phyloP scores from a whole-genome alignment of 2,329 filamentous ascomycete species.

The Xylariaceae sp. region DNA sequence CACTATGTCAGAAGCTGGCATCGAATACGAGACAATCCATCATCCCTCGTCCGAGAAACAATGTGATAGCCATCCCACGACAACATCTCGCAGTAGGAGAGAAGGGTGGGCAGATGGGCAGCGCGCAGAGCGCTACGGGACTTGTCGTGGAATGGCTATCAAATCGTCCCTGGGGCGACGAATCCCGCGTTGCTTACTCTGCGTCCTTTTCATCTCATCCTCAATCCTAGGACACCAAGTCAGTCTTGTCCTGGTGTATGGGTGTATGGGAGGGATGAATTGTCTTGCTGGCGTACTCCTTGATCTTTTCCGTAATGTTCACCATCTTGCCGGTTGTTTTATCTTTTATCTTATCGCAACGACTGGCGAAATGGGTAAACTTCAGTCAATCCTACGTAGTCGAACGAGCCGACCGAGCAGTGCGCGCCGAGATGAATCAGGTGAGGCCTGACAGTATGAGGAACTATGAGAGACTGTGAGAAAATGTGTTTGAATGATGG shows the following conservation, averaged over 20 bases:
- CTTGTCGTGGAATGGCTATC: constrained; percentile 6
- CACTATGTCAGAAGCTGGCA: constrained; percentile 17
- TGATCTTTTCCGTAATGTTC: constrained; percentile 99
- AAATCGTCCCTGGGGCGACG: constrained; percentile 7
- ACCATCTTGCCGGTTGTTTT: constrained; percentile 62
- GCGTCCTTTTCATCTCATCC: constrained; percentile 98
- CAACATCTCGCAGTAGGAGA: constrained; percentile 7
- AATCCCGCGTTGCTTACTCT: constrained; percentile 60
- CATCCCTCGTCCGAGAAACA: constrained; percentile 8
- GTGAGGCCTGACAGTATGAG: background rate
- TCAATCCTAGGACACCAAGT: constrained; percentile 73
- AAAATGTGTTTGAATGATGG: background rate
- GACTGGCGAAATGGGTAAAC: background rate
- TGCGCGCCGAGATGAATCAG: background rate
- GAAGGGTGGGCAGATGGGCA: background rate
- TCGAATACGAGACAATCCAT: constrained; percentile 1
- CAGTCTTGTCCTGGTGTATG: background rate
- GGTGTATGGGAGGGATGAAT: background rate
- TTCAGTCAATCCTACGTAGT: background rate
- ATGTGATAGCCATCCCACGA: constrained; percentile 3
- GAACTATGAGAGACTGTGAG: background rate
- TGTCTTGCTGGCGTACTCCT: constrained; percentile 63
- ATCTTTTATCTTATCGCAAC: constrained; percentile 2
- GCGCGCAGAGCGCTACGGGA: constrained; percentile 4
- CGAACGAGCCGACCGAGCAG: background rate